Evolutionary conservation across 768 basidiomycete genomes (phyloP).

Genomic region (Scleroderma citrinum): DNA sequence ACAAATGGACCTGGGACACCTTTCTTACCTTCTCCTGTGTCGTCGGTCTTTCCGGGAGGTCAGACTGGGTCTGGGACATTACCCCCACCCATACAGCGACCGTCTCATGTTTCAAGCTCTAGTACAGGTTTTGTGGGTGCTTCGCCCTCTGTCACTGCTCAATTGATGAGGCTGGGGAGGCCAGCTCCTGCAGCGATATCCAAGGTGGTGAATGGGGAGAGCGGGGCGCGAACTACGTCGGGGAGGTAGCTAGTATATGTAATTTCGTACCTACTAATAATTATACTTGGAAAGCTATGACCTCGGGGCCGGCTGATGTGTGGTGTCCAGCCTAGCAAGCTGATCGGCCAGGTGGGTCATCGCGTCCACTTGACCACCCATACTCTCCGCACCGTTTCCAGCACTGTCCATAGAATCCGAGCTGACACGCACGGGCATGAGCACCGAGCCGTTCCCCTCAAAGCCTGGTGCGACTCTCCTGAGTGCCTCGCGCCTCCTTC

Average conservation of each 20-base stretch:
- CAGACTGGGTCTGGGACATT: constrained; percentile 5
- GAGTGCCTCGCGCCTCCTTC: constrained; percentile 54
- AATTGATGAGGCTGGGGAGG: constrained; percentile 7
- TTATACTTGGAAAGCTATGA: background rate
- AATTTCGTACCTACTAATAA: background rate
- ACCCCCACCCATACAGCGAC: constrained; percentile 12
- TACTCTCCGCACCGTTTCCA: constrained; percentile 4
- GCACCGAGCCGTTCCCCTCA: constrained; percentile 54
- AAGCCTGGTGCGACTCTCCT: constrained; percentile 81
- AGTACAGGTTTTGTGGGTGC: constrained; percentile 1
- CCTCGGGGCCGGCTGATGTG: background rate
- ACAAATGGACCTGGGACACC: constrained; percentile 1
- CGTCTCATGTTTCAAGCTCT: constrained; percentile 2
- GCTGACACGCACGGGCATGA: constrained; percentile 26
- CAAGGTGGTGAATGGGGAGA: constrained; percentile 12
- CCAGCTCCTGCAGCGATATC: constrained; percentile 3
- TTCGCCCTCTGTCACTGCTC: background rate
- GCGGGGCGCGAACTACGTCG: constrained; percentile 6
- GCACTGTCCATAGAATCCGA: constrained; percentile 10
- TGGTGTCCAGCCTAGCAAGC: constrained; percentile 49
- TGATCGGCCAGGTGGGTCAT: constrained; percentile 85
- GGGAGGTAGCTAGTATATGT: constrained; percentile 3
- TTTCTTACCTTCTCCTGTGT: background rate
- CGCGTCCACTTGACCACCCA: constrained; percentile 38
- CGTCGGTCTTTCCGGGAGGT: constrained; percentile 2